Evolutionary conservation across 2,329 filamentous ascomycete species (phyloP), one percentile per base, ranked within the genome.

Genomic region (Tricladium varicosporioides): DNA sequence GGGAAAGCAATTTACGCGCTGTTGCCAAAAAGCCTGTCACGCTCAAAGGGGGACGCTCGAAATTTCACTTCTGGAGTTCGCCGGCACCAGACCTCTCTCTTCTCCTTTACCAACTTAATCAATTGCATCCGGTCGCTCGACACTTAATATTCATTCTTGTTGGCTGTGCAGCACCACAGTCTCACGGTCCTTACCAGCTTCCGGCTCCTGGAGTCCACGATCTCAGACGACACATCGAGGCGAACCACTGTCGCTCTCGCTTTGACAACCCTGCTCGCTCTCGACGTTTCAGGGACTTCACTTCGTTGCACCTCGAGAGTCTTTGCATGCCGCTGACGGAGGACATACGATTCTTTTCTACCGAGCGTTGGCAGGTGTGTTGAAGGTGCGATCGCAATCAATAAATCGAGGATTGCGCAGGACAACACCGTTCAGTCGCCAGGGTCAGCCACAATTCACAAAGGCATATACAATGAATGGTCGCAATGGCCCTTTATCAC

Each of bases 401-500:
- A 59, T 53, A 58, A 36, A 48, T 49, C 54, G 46, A 48, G 59
- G 56, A 52, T 50, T 59, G 55, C 53, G 58, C 54, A 49, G 49
- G 54, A 58, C 31, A 43, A 46, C 54, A 45, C 51, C 48, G 40
- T 48, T 51, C 46, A 46, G 44, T 27, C 45, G 40, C 43, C 33
- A 47, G 60, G 52, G 46, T 54, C 59, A 57, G 56, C 52, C 56
- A 50, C 56, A 62, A 53, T 59, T 58, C 36, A 59, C 57, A 60
- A 54, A 53, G 56, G 54, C 55, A 52, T 61, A 59, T 65, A 72
- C 73, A 76, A 89, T 90, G 87, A 89, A 84, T 78, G 82, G 79
- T 72, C 83, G 83, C 76, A 86, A 88, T 82, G 86, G 84, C 76
- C 87, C 87, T 71, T 80, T 92, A 73, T 92, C 91, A 71, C 90